These are phyloP conservation scores for Pythium inflatum DNA, from an alignment of 352 stramenopile genomes.

Conservation along the genomic window DNA sequence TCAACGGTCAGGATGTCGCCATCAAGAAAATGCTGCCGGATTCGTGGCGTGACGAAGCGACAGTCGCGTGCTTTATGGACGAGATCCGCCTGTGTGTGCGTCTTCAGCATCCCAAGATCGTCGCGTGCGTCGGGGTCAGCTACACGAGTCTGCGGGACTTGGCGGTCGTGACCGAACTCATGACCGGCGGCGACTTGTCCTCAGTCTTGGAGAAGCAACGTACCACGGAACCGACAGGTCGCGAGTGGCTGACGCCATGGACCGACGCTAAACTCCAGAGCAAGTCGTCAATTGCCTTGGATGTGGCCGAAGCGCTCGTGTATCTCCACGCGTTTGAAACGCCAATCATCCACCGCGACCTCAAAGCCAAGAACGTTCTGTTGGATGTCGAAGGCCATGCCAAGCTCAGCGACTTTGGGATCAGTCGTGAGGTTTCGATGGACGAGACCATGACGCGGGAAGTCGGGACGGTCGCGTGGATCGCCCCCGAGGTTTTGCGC, in stretches of 20 bases:
- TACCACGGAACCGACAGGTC: background rate
- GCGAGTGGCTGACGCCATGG: constrained; percentile 3
- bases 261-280: background rate
- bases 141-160: constrained; percentile 36
- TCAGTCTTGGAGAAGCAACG: constrained; percentile 4
- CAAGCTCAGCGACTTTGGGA: constrained; percentile 32
- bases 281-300: constrained; percentile 22
- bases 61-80: constrained; percentile 34
- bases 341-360: constrained; percentile 30
- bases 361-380: constrained; percentile 33
- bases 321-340: constrained; percentile 31
- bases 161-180: constrained; percentile 38
- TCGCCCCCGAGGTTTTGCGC: constrained; percentile 35
- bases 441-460: constrained; percentile 36
- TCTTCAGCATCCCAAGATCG: constrained; percentile 41
- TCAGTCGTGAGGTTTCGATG: constrained; percentile 21
- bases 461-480: constrained; percentile 34
- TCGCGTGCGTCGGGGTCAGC: constrained; percentile 32
- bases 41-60: constrained; percentile 22
- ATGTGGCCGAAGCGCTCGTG: constrained; percentile 23
- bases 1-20: background rate
- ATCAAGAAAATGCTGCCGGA: constrained; percentile 29
- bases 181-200: constrained; percentile 31
- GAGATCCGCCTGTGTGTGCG: constrained; percentile 40
- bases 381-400: constrained; percentile 3